Evolutionary conservation across 73 alveolate species (phyloP).

Genomic region (Stentor roeselii): DNA sequence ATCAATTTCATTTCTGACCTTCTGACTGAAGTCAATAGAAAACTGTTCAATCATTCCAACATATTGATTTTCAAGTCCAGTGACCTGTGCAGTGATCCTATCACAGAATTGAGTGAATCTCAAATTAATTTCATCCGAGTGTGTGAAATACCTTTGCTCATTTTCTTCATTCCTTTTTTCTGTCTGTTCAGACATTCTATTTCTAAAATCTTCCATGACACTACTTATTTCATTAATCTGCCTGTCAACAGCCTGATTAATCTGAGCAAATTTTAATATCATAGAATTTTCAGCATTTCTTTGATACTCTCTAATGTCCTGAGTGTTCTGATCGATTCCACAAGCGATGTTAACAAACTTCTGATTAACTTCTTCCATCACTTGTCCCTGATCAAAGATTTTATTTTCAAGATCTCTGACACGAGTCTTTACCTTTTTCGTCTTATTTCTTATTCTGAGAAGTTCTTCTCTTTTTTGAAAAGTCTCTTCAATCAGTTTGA

Average conservation of each 20-base stretch:
- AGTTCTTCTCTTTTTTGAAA: background rate
- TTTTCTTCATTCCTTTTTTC: background rate
- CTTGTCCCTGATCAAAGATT: too few species aligned
- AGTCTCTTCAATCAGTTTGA: background rate
- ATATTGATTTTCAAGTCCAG: background rate
- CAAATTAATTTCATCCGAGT: background rate
- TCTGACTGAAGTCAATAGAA: too few species aligned
- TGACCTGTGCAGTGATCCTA: background rate
- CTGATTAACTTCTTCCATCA: too few species aligned
- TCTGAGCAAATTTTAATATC: too few species aligned
- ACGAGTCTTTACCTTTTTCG: background rate
- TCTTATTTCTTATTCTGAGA: too few species aligned
- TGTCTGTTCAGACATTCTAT: background rate
- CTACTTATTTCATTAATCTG: background rate
- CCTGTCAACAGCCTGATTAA: background rate
- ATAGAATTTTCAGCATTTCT: too few species aligned
- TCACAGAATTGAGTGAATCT: background rate
- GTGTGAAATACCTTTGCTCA: background rate
- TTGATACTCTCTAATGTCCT: too few species aligned
- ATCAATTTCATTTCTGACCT: background rate
- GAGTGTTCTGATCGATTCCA: too few species aligned
- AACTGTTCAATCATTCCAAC: background rate
- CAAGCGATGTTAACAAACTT: too few species aligned
- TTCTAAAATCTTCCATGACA: too few species aligned
- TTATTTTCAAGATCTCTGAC: background rate